Evolutionary conservation across 1,284 basidiomycete genomes (phyloP).

Genomic region (Moesziomyces sp.): DNA sequence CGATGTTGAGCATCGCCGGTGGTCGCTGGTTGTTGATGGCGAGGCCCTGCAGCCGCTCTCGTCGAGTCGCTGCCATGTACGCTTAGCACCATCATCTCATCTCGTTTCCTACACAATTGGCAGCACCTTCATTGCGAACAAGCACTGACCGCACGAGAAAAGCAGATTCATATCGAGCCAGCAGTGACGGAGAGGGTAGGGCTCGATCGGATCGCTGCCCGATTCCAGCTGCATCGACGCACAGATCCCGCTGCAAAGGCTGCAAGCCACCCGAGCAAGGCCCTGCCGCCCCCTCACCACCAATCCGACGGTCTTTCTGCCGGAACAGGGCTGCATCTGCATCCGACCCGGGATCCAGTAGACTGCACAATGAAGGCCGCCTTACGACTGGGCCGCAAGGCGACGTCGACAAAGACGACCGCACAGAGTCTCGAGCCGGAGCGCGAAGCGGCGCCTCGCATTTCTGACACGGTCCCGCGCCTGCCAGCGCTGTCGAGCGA

Average conservation of each 20-base stretch:
- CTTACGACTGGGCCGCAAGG: constrained; percentile 27
- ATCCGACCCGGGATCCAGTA: neutral
- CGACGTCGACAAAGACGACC: constrained; percentile 2
- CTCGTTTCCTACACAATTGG: neutral
- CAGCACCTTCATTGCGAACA: neutral
- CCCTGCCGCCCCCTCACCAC: neutral
- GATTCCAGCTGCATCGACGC: neutral
- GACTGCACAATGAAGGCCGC: constrained; percentile 19
- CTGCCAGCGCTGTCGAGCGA: constrained; percentile 10
- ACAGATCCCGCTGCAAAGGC: constrained; percentile 1
- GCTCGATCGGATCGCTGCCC: too few species aligned
- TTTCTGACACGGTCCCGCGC: constrained; percentile 12
- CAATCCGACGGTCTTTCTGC: too few species aligned
- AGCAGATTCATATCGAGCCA: neutral
- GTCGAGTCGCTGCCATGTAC: neutral
- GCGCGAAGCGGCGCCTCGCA: constrained; percentile 6
- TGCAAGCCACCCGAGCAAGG: neutral
- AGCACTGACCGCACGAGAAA: neutral
- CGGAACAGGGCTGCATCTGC: too few species aligned
- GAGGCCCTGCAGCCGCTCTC: neutral
- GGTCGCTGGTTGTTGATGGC: neutral
- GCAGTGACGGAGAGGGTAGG: too few species aligned
- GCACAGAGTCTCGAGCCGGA: neutral
- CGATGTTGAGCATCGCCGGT: neutral
- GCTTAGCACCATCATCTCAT: neutral